Percentiles rank a stretch among this genome's conserved stretches.
Evolutionary conservation across 257 asterid genomes (phyloP).

Genomic region (Anisodus tanguticus): DNA sequence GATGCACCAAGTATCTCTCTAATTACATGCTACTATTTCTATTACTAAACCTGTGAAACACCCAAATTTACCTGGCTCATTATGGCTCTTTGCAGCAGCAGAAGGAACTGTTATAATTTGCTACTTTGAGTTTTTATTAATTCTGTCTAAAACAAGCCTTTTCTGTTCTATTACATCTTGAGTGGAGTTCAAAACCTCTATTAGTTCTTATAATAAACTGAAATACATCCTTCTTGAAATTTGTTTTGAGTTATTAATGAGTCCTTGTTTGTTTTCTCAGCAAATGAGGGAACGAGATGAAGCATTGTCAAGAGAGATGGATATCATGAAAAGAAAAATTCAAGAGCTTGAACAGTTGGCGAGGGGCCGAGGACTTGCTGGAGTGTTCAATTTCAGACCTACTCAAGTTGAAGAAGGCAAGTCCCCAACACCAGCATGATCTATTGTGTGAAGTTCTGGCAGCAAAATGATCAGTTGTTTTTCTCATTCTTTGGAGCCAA

Average conservation of each 20-base stretch:
- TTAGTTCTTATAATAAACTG: constrained; percentile 9
- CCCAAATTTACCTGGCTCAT: background rate
- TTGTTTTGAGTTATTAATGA: background rate
- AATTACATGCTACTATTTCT: constrained; percentile 14
- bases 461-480: background rate
- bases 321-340: constrained; percentile 42
- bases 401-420: constrained; percentile 41
- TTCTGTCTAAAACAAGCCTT: background rate
- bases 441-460: background rate
- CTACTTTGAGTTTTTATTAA: background rate
- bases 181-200: background rate
- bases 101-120: constrained; percentile 6
- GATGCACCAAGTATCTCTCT: background rate
- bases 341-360: constrained; percentile 55
- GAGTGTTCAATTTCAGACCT: constrained; percentile 44
- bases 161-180: constrained; percentile 23
- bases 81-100: background rate
- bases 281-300: constrained; percentile 49
- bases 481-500: constrained; percentile 38
- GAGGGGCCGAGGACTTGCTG: constrained; percentile 51
- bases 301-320: constrained; percentile 48
- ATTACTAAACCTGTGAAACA: background rate
- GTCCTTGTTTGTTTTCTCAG: constrained; percentile 35
- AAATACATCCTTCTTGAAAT: background rate
- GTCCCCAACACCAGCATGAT: constrained; percentile 32